Conservation (phyloP, 805 yeast genomes). For the Myxozyma melibiosi region DNA sequence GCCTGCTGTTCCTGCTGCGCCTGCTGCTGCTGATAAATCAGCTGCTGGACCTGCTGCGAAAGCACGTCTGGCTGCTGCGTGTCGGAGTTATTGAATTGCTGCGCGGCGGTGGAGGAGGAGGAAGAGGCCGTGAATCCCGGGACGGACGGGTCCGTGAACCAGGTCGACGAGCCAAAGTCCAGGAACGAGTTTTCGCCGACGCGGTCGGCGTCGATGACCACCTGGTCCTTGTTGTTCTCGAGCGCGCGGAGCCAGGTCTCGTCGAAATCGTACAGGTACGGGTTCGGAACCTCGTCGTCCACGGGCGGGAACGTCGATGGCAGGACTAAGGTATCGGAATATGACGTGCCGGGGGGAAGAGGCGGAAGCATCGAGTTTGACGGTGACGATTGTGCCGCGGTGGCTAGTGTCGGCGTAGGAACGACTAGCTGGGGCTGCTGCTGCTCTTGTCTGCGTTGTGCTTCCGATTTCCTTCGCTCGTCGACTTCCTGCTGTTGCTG, state of each 20-base stretch:
- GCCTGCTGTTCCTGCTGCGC: conserved; percentile 14
- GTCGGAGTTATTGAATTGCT: not conserved
- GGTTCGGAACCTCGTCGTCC: conserved; percentile 32
- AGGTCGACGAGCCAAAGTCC: conserved; percentile 28
- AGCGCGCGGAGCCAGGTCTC: conserved; percentile 33
- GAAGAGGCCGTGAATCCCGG: not conserved
- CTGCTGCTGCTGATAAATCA: conserved; percentile 13
- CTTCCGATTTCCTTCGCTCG: not conserved
- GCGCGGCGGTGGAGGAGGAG: not conserved
- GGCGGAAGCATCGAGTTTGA: conserved; percentile 11
- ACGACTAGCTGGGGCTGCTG: not conserved
- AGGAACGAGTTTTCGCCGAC: conserved; percentile 32
- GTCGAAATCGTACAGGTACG: conserved; percentile 32
- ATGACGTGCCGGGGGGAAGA: conserved; percentile 4
- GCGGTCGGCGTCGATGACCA: conserved; percentile 32
- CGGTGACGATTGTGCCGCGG: not conserved
- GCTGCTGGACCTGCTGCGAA: conserved; percentile 6
- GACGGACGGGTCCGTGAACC: conserved; percentile 27
- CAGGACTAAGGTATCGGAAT: conserved; percentile 19
- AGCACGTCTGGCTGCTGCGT: conserved; percentile 6
- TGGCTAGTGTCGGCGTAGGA: not conserved
- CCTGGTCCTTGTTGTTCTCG: conserved; percentile 31
- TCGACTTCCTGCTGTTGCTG: not conserved
- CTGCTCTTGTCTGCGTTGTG: no score
- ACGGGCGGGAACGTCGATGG: conserved; percentile 31